These are phyloP conservation scores for Halophytophthora polymorphica DNA, from an alignment of 352 stramenopile genomes.

Conservation along the genomic window DNA sequence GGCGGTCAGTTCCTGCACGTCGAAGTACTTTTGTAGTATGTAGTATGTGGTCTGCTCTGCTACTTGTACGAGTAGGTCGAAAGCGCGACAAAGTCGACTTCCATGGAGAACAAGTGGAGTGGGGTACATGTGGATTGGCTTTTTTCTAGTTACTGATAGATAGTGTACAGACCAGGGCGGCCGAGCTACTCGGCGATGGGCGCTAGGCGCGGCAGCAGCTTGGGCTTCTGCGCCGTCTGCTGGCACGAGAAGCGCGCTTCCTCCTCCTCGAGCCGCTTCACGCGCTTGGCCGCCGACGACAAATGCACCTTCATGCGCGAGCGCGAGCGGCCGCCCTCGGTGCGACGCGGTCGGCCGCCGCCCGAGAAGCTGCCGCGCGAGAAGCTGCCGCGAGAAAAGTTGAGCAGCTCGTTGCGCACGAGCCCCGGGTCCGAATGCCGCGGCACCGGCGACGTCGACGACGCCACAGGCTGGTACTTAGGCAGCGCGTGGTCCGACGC, in stretches of 20 bases:
- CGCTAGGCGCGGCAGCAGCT: slow-evolving; percentile 37
- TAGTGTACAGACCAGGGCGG: too few species aligned
- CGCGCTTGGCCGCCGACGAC: slow-evolving; percentile 77
- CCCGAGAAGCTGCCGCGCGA: slow-evolving; percentile 27
- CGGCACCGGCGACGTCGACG: slow-evolving; percentile 22
- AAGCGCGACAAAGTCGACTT: too few species aligned
- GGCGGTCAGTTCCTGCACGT: too few species aligned
- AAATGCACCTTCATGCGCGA: slow-evolving; percentile 65
- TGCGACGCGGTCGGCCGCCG: slow-evolving; percentile 29
- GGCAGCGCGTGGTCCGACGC: slow-evolving; percentile 42
- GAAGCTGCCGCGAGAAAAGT: slow-evolving; percentile 55
- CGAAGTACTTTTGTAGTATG: too few species aligned
- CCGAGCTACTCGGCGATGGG: slow-evolving; percentile 42
- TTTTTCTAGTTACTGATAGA: too few species aligned
- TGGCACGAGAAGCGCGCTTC: slow-evolving; percentile 61
- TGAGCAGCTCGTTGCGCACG: slow-evolving; percentile 65
- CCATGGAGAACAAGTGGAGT: too few species aligned
- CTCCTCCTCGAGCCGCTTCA: slow-evolving; percentile 80
- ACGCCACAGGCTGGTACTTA: slow-evolving; percentile 36
- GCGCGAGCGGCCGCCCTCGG: slow-evolving; percentile 42
- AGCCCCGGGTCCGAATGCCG: slow-evolving; percentile 74
- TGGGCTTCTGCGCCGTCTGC: slow-evolving; percentile 27
- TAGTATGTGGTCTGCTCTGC: too few species aligned
- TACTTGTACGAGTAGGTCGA: too few species aligned
- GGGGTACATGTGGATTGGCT: too few species aligned